Evolutionary conservation across 805 yeast genomes (phyloP), one percentile per base, ranked within the genome.

Genomic region (Brettanomyces naardenensis): DNA sequence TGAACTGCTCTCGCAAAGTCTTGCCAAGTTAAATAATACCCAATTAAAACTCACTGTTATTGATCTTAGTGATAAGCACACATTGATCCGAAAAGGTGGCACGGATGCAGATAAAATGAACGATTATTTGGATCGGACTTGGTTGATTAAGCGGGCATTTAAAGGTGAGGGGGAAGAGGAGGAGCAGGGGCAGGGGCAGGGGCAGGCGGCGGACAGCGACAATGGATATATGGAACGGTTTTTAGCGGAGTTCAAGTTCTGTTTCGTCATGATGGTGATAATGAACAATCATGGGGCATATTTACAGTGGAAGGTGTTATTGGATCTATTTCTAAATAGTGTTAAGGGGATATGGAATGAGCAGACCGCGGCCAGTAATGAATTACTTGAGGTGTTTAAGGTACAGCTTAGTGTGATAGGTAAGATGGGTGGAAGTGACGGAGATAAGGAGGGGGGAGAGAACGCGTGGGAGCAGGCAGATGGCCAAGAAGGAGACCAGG

Each of bases 261-360:
- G 71, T 2, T 81, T 66, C 42, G 36, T 78, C 1, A 59, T 70
- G 39, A 62, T 69, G 31, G 48, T 76, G 1, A 46, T 76, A 1
- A 61, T 80, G 44, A 84, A 80, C 13, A 83, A 80, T 52, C 71
- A 72, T 48, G 73, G 83, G 15, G 74, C 80, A 11, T 68, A 75
- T 15, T 59, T 71, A 17, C 88, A 80, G 46, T 82, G 89, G 89
- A 64, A 71, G 37, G 64, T 61, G 15, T 44, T 80, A 26, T 45
- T 74, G 10, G 67, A 65, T 33, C 49, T 80, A 9, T 20, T 71
- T 3, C 59, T 67, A 43, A 54, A 61, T 34, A 61, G 67, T 36
- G 48, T 44, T 15, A n/a, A n/a, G n/a, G 53, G 56, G 4, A 40
- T 62, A 13, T 37, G 69, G 3, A 32, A 21, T 1, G 29, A 41